Base-by-base conservation (phyloP, 345 rosid genomes). In the Rubroshorea leprosula region DNA sequence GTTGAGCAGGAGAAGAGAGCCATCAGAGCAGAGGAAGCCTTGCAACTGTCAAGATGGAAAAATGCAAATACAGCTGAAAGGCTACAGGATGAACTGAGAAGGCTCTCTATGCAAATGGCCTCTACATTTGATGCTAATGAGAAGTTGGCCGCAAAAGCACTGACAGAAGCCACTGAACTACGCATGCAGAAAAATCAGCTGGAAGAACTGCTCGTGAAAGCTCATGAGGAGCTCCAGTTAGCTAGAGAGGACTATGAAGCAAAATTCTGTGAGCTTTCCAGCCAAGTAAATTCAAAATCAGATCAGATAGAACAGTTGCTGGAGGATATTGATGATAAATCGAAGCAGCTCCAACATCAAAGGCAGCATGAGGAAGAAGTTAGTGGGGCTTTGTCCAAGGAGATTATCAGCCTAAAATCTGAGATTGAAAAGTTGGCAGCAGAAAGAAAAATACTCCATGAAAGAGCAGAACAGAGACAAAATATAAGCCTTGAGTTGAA, bases 1-100 rank as follows among this genome's bases (percentile, higher is more conserved):
- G 78, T 75, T 38, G 77, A 85, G 74, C 91, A 83, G 73, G 95
- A 93, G 75, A 80, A 85, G 72, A 79, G 92, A 76, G 95, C 92
- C 39, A 85, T 90, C 48, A 68, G 29, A 64, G 95, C 96, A 0
- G 97, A 90, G 81, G 91, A 82, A 78, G 79, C 81, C 43, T 61
- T 93, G 79, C 70, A 79, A 53, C 74, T 63, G 59, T 76, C 84
- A 49, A 80, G 80, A 73, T 75, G 71, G 87, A 93, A 77, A 68
- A 87, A 89, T 58, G 86, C 82, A 25, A 68, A 72, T 63, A 76
- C 84, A 23, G 99, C 97, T 5, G 90, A 80, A 72, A 80, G 79
- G 66, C 78, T 90, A 27, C 97, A 89, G 27, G 96, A 84, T 64
- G 95, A 93, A 57, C 81, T 90, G 54, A 82, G 64, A 68, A 80